Percentiles rank a stretch among this genome's conserved stretches.
These are phyloP conservation scores for Scortechinia acanthostroma DNA, from an alignment of 2,329 filamentous ascomycete species.

Conservation along the genomic window DNA sequence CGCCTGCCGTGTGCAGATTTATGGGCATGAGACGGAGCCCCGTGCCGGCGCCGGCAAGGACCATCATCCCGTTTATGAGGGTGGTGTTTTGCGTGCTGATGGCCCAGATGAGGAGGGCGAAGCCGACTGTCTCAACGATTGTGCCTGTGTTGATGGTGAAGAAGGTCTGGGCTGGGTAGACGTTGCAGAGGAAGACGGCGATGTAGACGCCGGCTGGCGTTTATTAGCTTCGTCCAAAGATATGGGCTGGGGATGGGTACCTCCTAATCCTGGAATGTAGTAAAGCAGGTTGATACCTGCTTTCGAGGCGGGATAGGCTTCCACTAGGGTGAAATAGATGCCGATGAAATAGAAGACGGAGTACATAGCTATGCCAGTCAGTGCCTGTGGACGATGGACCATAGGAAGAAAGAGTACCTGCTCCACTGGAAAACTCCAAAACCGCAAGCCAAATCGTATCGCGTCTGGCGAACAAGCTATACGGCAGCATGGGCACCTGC, in stretches of 20 bases:
- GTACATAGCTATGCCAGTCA: constrained; percentile 46
- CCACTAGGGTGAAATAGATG: constrained; percentile 59
- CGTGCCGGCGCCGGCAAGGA: constrained; percentile 51
- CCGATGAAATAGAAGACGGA: constrained; percentile 62
- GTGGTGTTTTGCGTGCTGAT: constrained; percentile 35
- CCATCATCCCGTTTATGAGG: constrained; percentile 61
- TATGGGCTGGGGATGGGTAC: constrained; percentile 26
- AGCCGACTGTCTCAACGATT: constrained; percentile 46
- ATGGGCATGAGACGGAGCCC: constrained; percentile 60
- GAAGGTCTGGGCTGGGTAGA: constrained; percentile 54
- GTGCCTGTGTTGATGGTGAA: constrained; percentile 46
- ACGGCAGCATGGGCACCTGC: constrained; percentile 59
- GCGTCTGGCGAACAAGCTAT: constrained; percentile 42
- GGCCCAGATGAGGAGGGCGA: constrained; percentile 49
- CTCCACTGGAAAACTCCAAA: too few species aligned
- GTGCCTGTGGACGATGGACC: too few species aligned
- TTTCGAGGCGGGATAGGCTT: constrained; percentile 17
- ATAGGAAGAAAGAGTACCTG: too few species aligned
- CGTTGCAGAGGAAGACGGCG: constrained; percentile 52
- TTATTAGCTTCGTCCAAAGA: too few species aligned
- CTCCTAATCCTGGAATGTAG: constrained; percentile 55
- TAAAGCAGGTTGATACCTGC: constrained; percentile 52
- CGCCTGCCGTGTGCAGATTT: constrained; percentile 53
- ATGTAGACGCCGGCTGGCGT: constrained; percentile 44
- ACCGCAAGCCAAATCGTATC: constrained; percentile 55